These are phyloP conservation scores for Betula pendula DNA, from an alignment of 306 rosid species.

Conservation along the genomic window DNA sequence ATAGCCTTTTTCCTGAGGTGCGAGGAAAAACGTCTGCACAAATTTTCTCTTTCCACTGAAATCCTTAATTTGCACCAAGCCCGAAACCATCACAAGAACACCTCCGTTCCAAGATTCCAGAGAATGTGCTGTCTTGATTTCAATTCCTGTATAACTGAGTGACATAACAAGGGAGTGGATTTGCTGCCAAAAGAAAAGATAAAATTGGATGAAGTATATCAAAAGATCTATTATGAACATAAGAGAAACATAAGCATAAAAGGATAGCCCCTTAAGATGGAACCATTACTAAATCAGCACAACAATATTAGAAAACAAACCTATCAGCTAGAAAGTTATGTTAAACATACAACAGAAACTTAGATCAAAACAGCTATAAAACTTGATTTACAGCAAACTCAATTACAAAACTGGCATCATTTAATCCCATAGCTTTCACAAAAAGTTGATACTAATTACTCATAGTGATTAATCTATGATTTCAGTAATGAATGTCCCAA, in stretches of 20 bases:
- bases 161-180: constrained; percentile 90
- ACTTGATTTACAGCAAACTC: neutral
- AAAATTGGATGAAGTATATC: constrained; percentile 4
- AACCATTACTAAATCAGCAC: constrained; percentile 7
- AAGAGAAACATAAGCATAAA: constrained; percentile 12
- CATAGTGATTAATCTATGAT: neutral
- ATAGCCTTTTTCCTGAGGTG: constrained; percentile 93
- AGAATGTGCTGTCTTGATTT: constrained; percentile 81
- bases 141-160: constrained; percentile 72
- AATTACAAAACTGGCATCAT: neutral
- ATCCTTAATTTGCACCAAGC: constrained; percentile 75
- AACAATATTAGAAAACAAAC: neutral
- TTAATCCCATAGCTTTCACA: neutral
- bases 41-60: constrained; percentile 72
- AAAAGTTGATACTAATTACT: neutral
- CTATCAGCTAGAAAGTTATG: neutral
- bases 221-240: constrained; percentile 23
- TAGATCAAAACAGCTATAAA: neutral
- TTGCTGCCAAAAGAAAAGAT: constrained; percentile 60
- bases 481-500: neutral
- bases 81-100: constrained; percentile 90
- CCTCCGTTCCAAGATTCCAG: constrained; percentile 96
- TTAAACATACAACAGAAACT: neutral
- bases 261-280: constrained; percentile 10
- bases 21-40: constrained; percentile 93